Conservation (phyloP, 192 early-diverging fungal genomes). For the Coemansia sp. region DNA sequence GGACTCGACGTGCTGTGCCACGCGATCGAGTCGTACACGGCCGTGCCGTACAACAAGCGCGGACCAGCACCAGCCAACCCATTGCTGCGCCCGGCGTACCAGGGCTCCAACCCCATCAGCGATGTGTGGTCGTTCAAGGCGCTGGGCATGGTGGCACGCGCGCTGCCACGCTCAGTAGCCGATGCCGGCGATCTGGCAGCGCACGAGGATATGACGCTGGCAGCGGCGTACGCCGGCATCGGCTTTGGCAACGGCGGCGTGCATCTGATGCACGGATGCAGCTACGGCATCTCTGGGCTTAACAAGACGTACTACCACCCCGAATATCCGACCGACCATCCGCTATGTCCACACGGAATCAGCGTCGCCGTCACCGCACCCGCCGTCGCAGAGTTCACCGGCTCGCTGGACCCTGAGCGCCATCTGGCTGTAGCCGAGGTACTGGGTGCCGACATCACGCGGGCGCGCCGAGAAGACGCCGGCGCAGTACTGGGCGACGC, state of each 20-base stretch:
- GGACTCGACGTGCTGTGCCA: constrained; percentile 91
- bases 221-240: constrained; percentile 86
- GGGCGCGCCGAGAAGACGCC: constrained; percentile 64
- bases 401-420: constrained; percentile 74
- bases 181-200: constrained; percentile 64
- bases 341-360: constrained; percentile 73
- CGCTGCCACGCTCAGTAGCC: constrained; percentile 69
- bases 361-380: constrained; percentile 90
- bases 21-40: constrained; percentile 88
- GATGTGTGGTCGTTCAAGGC: constrained; percentile 85
- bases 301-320: constrained; percentile 79
- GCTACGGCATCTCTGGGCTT: constrained; percentile 82
- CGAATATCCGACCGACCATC: constrained; percentile 72
- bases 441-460: constrained; percentile 67
- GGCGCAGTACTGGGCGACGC: constrained; percentile 74
- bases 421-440: constrained; percentile 77
- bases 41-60: constrained; percentile 76
- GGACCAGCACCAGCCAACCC: constrained; percentile 77
- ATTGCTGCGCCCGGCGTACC: constrained; percentile 81
- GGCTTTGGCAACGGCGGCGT: constrained; percentile 88
- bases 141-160: constrained; percentile 74
- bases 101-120: constrained; percentile 89
- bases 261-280: constrained; percentile 81
- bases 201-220: constrained; percentile 82
- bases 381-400: constrained; percentile 84